These are phyloP conservation scores for Solanum chaucha DNA, from an alignment of 257 asterid species.

Conservation along the genomic window DNA sequence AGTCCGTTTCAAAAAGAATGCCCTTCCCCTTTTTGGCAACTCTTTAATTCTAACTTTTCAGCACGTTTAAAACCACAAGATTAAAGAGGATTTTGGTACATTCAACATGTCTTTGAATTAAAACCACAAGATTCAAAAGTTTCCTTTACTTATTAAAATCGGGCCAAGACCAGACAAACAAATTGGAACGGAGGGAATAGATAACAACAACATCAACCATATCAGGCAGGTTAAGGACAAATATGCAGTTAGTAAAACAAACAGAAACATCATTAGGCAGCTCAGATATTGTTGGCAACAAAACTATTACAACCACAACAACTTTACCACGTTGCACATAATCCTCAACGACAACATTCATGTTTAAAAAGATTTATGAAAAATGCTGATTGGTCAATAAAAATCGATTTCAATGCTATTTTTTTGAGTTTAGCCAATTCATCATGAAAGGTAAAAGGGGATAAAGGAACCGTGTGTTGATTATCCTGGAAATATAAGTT, in stretches of 20 bases:
- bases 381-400: neutral
- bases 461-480: neutral
- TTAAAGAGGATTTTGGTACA: neutral
- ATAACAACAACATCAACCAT: neutral
- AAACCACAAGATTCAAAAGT: neutral
- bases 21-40: neutral
- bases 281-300: neutral
- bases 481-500: neutral
- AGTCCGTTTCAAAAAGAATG: neutral
- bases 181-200: neutral
- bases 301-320: neutral
- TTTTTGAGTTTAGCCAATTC: neutral
- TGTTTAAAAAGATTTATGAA: neutral
- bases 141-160: neutral
- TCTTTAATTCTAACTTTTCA: neutral
- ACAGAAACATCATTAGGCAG: neutral
- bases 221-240: neutral
- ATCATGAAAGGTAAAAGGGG: neutral
- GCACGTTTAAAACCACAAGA: neutral
- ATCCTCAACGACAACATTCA: neutral
- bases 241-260: neutral
- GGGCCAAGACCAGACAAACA: neutral
- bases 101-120: neutral
- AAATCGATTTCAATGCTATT: neutral
- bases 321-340: neutral